Evolutionary conservation across 805 yeast genomes (phyloP).

Genomic region (Cyberlindnera subsufficiens): DNA sequence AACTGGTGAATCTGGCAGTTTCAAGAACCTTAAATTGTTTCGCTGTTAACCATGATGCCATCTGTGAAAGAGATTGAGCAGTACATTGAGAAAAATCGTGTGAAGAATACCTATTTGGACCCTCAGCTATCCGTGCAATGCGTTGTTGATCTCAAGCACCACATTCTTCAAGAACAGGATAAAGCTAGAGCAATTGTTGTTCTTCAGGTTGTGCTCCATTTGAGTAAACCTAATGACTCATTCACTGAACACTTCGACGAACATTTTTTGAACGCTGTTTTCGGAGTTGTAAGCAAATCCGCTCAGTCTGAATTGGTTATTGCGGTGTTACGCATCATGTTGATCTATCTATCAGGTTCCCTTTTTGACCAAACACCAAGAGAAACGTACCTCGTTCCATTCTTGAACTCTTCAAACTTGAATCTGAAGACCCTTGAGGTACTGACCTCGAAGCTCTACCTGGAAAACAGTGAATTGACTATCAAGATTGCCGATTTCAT

Average conservation of each 20-base stretch:
- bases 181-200: conserved; percentile 44
- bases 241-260: conserved; percentile 34
- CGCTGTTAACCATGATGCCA: neutral
- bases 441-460: conserved; percentile 13
- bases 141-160: conserved; percentile 31
- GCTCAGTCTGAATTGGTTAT: conserved; percentile 33
- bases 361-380: conserved; percentile 14
- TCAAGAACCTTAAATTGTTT: too few relatives aligned
- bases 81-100: conserved; percentile 13
- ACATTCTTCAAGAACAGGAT: conserved; percentile 21
- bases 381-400: conserved; percentile 11
- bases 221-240: conserved; percentile 34
- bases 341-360: conserved; percentile 16
- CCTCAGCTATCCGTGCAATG: conserved; percentile 14
- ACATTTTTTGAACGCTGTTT: conserved; percentile 33
- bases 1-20: too few relatives aligned
- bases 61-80: conserved; percentile 16
- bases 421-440: conserved; percentile 12
- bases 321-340: conserved; percentile 35
- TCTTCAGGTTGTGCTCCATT: conserved; percentile 45
- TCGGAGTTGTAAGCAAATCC: conserved; percentile 34
- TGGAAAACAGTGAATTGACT: conserved; percentile 20
- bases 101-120: conserved; percentile 14
- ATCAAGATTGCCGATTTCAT: conserved; percentile 16
- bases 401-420: conserved; percentile 15